A percentile compares a stretch with the other conserved stretches of the same genome.
Conservation (phyloP, 2,329 filamentous ascomycete species). For the Xylaria sp. region DNA sequence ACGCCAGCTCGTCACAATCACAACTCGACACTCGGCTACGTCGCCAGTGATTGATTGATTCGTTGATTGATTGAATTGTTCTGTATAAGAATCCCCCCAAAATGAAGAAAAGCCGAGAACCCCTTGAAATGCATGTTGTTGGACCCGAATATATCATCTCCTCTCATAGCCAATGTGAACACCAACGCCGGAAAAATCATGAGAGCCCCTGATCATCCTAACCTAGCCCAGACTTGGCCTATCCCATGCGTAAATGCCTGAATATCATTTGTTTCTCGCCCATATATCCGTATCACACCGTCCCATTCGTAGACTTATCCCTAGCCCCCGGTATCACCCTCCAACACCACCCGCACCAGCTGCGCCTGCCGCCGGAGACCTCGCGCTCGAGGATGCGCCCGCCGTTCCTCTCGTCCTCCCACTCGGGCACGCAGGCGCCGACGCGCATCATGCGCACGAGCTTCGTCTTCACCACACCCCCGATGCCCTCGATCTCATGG, state of each 20-base stretch:
- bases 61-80: slow-evolving; percentile 19
- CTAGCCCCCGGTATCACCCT: slow-evolving; percentile 73
- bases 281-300: background rate
- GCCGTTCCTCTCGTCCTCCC: slow-evolving; percentile 78
- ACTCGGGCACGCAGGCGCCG: slow-evolving; percentile 86
- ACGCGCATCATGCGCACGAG: slow-evolving; percentile 84
- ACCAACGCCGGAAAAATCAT: slow-evolving; percentile 16
- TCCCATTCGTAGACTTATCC: slow-evolving; percentile 50
- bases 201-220: background rate
- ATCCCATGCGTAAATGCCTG: slow-evolving; percentile 28
- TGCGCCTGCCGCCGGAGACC: slow-evolving; percentile 72
- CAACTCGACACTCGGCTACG: slow-evolving; percentile 21
- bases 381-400: slow-evolving; percentile 77
- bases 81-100: slow-evolving; percentile 14
- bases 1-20: slow-evolving; percentile 22
- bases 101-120: slow-evolving; percentile 2
- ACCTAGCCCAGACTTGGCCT: background rate
- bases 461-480: slow-evolving; percentile 88
- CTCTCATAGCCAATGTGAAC: slow-evolving; percentile 15
- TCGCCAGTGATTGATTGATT: slow-evolving; percentile 2
- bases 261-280: background rate
- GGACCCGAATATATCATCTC: slow-evolving; percentile 14
- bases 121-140: slow-evolving; percentile 20
- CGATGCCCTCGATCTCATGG: slow-evolving; percentile 92
- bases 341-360: slow-evolving; percentile 94